These are phyloP conservation scores for Skeletonema grethae DNA, from an alignment of 108 stramenopile genomes.

Conservation along the genomic window DNA sequence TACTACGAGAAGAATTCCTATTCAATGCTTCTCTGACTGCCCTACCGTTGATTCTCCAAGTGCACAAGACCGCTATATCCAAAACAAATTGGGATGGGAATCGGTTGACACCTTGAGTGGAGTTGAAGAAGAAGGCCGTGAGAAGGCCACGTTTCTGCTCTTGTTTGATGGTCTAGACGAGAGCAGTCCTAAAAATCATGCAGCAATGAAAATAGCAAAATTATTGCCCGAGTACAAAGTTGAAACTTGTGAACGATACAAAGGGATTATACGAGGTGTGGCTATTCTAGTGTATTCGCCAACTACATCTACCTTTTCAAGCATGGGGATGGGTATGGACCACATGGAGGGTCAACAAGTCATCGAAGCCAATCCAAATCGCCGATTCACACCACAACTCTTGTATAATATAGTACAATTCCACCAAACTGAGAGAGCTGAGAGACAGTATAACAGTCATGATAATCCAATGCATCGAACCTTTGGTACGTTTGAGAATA, in stretches of 20 bases:
- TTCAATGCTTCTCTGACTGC: background rate
- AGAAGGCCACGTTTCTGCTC: background rate
- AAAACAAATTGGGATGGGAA: background rate
- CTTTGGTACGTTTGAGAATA: background rate
- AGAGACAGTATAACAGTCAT: background rate
- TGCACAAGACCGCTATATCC: background rate
- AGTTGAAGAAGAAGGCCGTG: background rate
- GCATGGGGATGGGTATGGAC: background rate
- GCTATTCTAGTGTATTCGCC: background rate
- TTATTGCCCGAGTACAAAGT: background rate
- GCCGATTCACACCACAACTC: background rate
- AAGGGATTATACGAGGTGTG: background rate
- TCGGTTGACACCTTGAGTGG: background rate
- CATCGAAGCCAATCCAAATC: background rate
- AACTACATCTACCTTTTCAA: background rate
- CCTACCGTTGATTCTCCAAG: background rate
- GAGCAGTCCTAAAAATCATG: background rate
- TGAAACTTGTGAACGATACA: background rate
- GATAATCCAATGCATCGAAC: background rate
- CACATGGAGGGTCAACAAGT: background rate
- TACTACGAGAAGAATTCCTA: background rate
- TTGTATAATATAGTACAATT: background rate
- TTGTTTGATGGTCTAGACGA: constrained; percentile 5
- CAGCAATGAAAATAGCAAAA: background rate
- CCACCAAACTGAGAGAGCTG: background rate